Conservation (phyloP, 306 rosid species). For the Castanospermum australe region DNA sequence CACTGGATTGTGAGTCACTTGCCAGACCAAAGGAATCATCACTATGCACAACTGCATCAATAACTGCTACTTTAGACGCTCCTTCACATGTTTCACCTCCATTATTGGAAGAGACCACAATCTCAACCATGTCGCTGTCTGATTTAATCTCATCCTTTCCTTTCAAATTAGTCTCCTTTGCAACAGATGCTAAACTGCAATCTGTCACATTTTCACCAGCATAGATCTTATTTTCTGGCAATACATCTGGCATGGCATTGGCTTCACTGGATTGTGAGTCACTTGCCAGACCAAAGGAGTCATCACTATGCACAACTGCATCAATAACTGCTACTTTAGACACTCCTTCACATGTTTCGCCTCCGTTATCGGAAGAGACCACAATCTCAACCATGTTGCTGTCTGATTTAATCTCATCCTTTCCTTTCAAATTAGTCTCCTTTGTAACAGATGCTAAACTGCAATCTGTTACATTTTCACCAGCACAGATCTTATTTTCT, state of each 20-base stretch:
- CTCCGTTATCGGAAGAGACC: slow-evolving; percentile 27
- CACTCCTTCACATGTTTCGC: not conserved
- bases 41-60: not conserved
- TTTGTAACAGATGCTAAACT: slow-evolving; percentile 24
- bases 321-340: no score
- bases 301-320: not conserved
- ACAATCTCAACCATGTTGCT: slow-evolving; percentile 4
- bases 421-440: slow-evolving; percentile 28
- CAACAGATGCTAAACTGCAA: slow-evolving; percentile 13
- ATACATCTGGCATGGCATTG: slow-evolving; percentile 28
- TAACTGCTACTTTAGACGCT: no score
- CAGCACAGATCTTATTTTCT: slow-evolving; percentile 29
- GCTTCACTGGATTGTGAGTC: slow-evolving; percentile 21
- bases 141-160: slow-evolving; percentile 12
- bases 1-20: slow-evolving; percentile 13
- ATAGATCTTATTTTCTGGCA: slow-evolving; percentile 30
- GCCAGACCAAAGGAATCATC: slow-evolving; percentile 23
- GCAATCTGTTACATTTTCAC: slow-evolving; percentile 33
- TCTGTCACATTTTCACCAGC: slow-evolving; percentile 16
- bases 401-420: slow-evolving; percentile 24
- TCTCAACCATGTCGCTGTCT: not conserved
- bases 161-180: not conserved
- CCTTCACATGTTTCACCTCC: not conserved
- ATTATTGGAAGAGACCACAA: slow-evolving; percentile 17
- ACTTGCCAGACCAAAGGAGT: slow-evolving; percentile 17